Evolutionary conservation across 345 rosid species (phyloP), one percentile per base, ranked within the genome.

Genomic region (Murraya paniculata): DNA sequence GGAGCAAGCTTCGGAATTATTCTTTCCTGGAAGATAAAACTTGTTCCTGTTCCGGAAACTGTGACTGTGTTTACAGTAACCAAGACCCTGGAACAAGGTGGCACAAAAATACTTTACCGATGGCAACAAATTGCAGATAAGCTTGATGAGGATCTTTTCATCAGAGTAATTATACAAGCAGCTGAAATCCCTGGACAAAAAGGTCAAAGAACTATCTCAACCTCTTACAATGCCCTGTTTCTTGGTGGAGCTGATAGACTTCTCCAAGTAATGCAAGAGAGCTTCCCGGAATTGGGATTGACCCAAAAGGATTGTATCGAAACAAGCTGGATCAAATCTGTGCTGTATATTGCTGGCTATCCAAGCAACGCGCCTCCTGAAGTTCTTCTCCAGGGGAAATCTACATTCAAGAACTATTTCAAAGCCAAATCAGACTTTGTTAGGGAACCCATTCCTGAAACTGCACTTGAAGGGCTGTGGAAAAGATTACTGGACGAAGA

Each of bases 391-490:
- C 82, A 87, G 74, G 92, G 91, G 64, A 90, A 85, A 79, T 80
- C 92, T 1, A 61, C 84, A 16, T 87, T 75, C 86, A 91, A 87
- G 84, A 80, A 72, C 75, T 85, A 70, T 78, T 91, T 88, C 86
- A 91, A 91, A 79, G 90, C 92, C 36, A 91, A 91, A 70, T 91
- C 93, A 2, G 95, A 91, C 50, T 88, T 86, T 30, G 91, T 90
- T 65, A 84, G 50, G 57, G 73, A 75, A 3, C 86, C 91, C 0
- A 85, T 91, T 22, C 82, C 91, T 0, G 81, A 77, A 55, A 41
- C 79, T 0, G 92, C 69, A 18, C 84, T 91, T 7, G 84, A 87
- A 62, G 89, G 90, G 62, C 72, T 91, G 1, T 91, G 91, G 87
- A 70, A 74, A 75, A 89, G 87, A 64, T n/a, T 90, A 4, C 6